Evolutionary conservation across 805 yeast species (phyloP).

Genomic region (Kregervanrija delftensis): DNA sequence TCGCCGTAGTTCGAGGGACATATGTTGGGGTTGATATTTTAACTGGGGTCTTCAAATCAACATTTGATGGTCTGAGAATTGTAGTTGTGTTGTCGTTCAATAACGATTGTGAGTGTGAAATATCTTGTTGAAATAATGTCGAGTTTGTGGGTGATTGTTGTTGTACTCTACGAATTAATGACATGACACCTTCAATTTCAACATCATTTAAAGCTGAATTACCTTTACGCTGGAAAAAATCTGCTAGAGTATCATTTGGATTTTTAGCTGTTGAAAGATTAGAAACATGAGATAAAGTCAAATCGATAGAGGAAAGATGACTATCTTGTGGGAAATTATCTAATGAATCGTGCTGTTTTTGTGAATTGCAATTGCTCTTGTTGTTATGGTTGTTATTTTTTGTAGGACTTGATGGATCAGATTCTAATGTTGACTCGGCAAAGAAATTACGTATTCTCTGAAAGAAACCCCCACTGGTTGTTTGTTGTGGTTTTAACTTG

Average conservation of each 20-base stretch:
- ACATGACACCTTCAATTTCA: conserved; percentile 76
- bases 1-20: conserved; percentile 13
- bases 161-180: conserved; percentile 42
- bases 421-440: not conserved
- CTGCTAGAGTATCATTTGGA: conserved; percentile 58
- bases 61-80: conserved; percentile 18
- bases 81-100: conserved; percentile 14
- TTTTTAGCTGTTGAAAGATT: conserved; percentile 23
- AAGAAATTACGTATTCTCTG: not conserved
- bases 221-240: conserved; percentile 71
- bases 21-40: conserved; percentile 21
- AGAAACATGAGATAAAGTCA: conserved; percentile 15
- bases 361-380: not conserved
- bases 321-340: not conserved
- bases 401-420: no score
- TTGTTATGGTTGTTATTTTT: no score
- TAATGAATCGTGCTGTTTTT: not conserved
- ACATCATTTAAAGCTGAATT: conserved; percentile 62
- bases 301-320: conserved; percentile 5
- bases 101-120: conserved; percentile 4
- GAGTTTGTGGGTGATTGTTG: conserved; percentile 10
- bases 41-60: conserved; percentile 16
- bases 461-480: not conserved
- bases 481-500: not conserved
- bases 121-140: conserved; percentile 1